Conservation (phyloP, 768 basidiomycete genomes). For the Lactarius deliciosus region DNA sequence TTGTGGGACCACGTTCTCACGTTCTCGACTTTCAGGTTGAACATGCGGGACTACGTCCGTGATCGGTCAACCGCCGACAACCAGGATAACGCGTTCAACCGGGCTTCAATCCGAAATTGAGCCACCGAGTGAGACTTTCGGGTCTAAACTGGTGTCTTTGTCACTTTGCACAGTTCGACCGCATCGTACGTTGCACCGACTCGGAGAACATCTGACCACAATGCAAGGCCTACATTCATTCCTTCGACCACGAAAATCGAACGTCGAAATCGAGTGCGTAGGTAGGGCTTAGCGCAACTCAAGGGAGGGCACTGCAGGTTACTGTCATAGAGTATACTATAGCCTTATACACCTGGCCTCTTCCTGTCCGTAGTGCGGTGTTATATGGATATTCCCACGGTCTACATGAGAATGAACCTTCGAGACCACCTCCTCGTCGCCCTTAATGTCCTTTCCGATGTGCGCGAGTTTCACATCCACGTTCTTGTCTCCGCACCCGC, state of each 20-base stretch:
- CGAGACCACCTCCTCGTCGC: constrained; percentile 24
- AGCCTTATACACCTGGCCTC: not conserved
- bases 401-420: constrained; percentile 14
- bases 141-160: not conserved
- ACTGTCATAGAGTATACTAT: not conserved
- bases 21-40: not conserved
- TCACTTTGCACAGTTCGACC: not conserved
- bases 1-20: not conserved
- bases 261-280: not conserved
- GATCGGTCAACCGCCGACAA: not conserved
- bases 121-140: not conserved
- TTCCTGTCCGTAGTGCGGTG: not conserved
- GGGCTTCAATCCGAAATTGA: not conserved
- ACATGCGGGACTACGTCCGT: not conserved
- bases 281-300: not conserved
- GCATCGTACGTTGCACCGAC: not conserved
- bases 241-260: too few species aligned
- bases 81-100: not conserved
- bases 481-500: constrained; percentile 67
- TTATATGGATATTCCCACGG: constrained; percentile 15
- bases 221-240: not conserved
- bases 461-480: constrained; percentile 63
- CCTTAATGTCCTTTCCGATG: constrained; percentile 12
- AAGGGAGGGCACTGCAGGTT: not conserved
- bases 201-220: not conserved